Conservation (phyloP, 2,329 filamentous ascomycete species). For the Epichloe aotearoae region DNA sequence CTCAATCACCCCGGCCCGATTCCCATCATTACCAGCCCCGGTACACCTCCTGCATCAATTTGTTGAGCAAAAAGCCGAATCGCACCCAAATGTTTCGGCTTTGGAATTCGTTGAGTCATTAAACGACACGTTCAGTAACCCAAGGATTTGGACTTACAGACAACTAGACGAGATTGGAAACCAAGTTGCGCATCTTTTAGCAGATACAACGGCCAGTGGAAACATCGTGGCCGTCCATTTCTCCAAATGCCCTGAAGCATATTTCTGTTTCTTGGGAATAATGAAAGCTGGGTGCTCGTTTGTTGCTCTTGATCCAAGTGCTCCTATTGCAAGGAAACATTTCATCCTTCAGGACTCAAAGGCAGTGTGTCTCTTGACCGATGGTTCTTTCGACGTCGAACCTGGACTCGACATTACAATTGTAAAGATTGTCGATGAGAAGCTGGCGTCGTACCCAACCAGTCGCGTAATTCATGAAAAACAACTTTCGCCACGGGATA, state of each 20-base stretch:
- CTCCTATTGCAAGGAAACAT: slow-evolving; percentile 57
- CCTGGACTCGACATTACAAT: neutral
- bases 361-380: slow-evolving; percentile 49
- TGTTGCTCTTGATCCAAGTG: slow-evolving; percentile 63
- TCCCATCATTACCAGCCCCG: slow-evolving; percentile 41
- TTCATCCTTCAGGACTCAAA: slow-evolving; percentile 68
- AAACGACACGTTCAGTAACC: slow-evolving; percentile 28
- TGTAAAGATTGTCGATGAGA: slow-evolving; percentile 14
- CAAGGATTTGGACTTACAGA: slow-evolving; percentile 57
- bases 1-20: slow-evolving; percentile 52
- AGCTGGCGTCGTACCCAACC: slow-evolving; percentile 15
- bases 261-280: slow-evolving; percentile 69
- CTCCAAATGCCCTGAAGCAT: slow-evolving; percentile 73
- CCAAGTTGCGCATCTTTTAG: slow-evolving; percentile 53
- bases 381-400: slow-evolving; percentile 11
- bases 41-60: slow-evolving; percentile 61
- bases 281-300: slow-evolving; percentile 74
- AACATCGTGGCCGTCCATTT: slow-evolving; percentile 64
- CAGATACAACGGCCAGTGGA: slow-evolving; percentile 37
- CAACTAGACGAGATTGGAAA: slow-evolving; percentile 61
- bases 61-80: slow-evolving; percentile 49
- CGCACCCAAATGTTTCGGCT: slow-evolving; percentile 47
- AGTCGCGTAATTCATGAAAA: slow-evolving; percentile 4
- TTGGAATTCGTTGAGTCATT: slow-evolving; percentile 61
- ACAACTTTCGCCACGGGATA: slow-evolving; percentile 31